Conservation (phyloP, 345 rosid genomes). For the Lumnitzera racemosa region DNA sequence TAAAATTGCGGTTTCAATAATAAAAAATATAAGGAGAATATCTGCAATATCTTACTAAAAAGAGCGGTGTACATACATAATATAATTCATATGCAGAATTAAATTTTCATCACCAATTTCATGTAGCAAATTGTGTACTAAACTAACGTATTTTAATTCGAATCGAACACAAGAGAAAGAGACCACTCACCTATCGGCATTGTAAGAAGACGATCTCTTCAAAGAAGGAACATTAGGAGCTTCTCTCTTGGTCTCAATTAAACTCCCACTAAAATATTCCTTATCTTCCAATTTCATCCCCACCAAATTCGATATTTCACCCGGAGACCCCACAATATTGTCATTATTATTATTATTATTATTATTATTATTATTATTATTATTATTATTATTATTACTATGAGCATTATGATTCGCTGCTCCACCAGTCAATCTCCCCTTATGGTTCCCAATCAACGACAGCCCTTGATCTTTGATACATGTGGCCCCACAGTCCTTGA, state of each 20-base stretch:
- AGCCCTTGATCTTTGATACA: slow-evolving; percentile 57
- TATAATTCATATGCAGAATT: too few species aligned
- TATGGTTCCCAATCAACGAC: slow-evolving; percentile 42
- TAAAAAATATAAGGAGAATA: too few species aligned
- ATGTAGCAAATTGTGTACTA: too few species aligned
- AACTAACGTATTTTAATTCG: not conserved
- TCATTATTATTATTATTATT: too few species aligned
- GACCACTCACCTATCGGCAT: slow-evolving; percentile 58
- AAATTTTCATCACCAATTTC: too few species aligned
- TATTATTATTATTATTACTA: not conserved
- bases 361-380: slow-evolving; percentile 1
- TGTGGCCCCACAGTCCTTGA: slow-evolving; percentile 60
- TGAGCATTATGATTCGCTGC: slow-evolving; percentile 17
- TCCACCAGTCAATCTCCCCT: slow-evolving; percentile 44
- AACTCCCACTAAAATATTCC: slow-evolving; percentile 91
- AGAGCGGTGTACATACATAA: too few species aligned
- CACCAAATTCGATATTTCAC: slow-evolving; percentile 25
- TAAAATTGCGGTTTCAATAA: too few species aligned
- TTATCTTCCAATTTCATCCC: slow-evolving; percentile 72
- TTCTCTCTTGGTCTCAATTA: slow-evolving; percentile 65
- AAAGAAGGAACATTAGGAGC: slow-evolving; percentile 24
- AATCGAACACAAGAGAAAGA: not conserved
- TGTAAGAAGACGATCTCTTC: slow-evolving; percentile 79
- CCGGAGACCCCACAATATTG: slow-evolving; percentile 12
- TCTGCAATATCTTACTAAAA: too few species aligned